A percentile compares a stretch with the other conserved stretches of the same genome.
Evolutionary conservation across 2,329 filamentous ascomycete species (phyloP).

Genomic region (Botrytis byssoidea): DNA sequence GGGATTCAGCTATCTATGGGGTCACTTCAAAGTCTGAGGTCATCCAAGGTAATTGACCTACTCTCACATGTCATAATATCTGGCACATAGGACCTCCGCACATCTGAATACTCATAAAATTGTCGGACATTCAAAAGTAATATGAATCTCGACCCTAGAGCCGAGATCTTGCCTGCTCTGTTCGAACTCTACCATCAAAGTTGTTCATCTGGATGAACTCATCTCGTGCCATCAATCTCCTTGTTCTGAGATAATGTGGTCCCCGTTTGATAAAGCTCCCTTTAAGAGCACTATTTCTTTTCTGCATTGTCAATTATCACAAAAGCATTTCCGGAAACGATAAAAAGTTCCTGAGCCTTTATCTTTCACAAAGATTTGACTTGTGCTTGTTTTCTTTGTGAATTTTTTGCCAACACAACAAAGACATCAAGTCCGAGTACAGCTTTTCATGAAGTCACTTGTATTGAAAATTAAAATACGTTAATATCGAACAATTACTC

Average conservation of each 20-base stretch:
- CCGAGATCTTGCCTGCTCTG: not conserved
- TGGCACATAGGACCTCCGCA: too few relatives aligned
- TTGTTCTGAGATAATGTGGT: not conserved
- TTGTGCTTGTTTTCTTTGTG: not conserved
- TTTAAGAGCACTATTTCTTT: not conserved
- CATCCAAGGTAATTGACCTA: too few relatives aligned
- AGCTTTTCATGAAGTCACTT: not conserved
- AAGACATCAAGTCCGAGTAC: not conserved
- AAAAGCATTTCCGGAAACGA: constrained; percentile 1
- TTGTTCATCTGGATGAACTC: too few relatives aligned
- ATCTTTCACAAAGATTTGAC: not conserved
- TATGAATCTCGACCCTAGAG: too few relatives aligned
- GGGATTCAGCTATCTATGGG: too few relatives aligned
- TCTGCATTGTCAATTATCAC: not conserved
- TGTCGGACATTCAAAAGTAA: too few relatives aligned
- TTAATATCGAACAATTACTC: not conserved
- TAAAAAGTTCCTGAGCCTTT: not conserved
- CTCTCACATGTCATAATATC: too few relatives aligned
- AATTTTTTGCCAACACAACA: not conserved
- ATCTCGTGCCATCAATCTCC: too few relatives aligned
- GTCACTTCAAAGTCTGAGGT: too few relatives aligned
- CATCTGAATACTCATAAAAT: too few relatives aligned
- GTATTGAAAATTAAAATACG: not conserved
- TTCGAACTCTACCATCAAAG: not conserved
- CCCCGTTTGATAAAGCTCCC: not conserved